Evolutionary conservation across 495 filamentous ascomycete genomes (phyloP), one percentile per base, ranked within the genome.

Genomic region (Cryomyces antarcticus): DNA sequence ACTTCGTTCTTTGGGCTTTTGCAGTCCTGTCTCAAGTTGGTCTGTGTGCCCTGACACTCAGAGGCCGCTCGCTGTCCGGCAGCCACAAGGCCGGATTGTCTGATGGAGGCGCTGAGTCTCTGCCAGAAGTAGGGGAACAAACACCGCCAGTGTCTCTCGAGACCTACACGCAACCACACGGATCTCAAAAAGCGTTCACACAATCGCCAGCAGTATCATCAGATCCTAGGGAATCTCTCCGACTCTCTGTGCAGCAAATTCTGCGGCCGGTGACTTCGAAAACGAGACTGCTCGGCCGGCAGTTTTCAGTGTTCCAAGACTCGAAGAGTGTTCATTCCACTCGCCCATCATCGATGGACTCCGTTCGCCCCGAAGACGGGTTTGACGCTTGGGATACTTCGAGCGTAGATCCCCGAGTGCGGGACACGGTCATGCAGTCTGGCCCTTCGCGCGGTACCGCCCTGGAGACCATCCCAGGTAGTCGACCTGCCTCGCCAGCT

Each of bases 381-480:
- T 79, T 81, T 46, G 77, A 81, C 45, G 70, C 69, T 5, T 81
- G 74, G 75, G 77, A 81, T 50, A 78, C 73, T 0, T 77, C 71
- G 2, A 59, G 59, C 0, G 75, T 80, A 1, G 73, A 75, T 46
- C 57, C 68, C 1, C 68, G 72, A 46, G 66, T 69, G 39, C 61
- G 69, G 34, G 68, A 76, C 34, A 64, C 71, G 6, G 64, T 76
- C 0, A 39, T 70, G 57, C 62, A 44, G 7, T 64, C 62, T 7
- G 68, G 64, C 13, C 60, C 69, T 1, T 61, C 60, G 0, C 57
- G 54, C 1, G 54, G 51, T 39, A 63, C 62, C 31, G 68, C 65
- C 39, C 57, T 78, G 0, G 72, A 77, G 42, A 69, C 74, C 0
- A 78, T 78, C 28, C 74, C 74, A 27, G 59, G 59, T 31, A 41